phyloP scores from a whole-genome alignment of 495 filamentous ascomycete species.

The Penicilliopsis zonata region DNA sequence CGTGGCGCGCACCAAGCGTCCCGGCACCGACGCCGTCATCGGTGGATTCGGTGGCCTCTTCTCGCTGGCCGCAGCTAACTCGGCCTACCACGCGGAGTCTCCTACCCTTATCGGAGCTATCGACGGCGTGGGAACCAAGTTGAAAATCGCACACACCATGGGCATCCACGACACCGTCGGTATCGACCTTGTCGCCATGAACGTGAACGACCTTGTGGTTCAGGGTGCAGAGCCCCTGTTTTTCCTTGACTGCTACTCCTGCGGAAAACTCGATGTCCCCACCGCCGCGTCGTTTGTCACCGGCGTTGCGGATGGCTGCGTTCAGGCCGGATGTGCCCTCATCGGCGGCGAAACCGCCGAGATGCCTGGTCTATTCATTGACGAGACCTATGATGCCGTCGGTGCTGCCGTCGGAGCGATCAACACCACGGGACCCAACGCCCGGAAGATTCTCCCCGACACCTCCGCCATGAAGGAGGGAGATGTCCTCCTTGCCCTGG shows the following conservation, averaged over 20 bases:
- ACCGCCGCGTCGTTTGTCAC: slow-evolving; percentile 72
- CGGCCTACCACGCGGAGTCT: slow-evolving; percentile 51
- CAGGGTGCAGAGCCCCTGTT: slow-evolving; percentile 88
- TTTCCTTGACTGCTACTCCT: slow-evolving; percentile 95
- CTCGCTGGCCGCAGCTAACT: slow-evolving; percentile 57
- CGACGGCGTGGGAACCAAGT: slow-evolving; percentile 93
- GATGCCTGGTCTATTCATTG: slow-evolving; percentile 86
- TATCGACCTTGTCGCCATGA: slow-evolving; percentile 96
- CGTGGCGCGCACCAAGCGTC: slow-evolving; percentile 64
- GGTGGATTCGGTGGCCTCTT: slow-evolving; percentile 92
- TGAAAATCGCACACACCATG: slow-evolving; percentile 83
- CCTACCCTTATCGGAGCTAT: slow-evolving; percentile 83
- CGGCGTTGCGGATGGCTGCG: slow-evolving; percentile 78
- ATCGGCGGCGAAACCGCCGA: slow-evolving; percentile 95
- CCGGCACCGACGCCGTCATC: slow-evolving; percentile 81
- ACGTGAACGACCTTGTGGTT: slow-evolving; percentile 93
- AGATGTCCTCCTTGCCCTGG: slow-evolving; percentile 74
- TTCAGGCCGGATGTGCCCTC: slow-evolving; percentile 70
- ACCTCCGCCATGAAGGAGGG: slow-evolving; percentile 63
- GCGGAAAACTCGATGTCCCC: slow-evolving; percentile 65
- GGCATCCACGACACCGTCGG: slow-evolving; percentile 86
- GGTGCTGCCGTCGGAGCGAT: slow-evolving; percentile 82
- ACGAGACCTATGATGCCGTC: slow-evolving; percentile 78
- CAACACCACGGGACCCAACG: slow-evolving; percentile 35
- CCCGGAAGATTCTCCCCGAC: slow-evolving; percentile 56